A percentile compares a stretch with the other conserved stretches of the same genome.
These are phyloP conservation scores for Paecilomyces variotii DNA, from an alignment of 2,329 filamentous ascomycete genomes.

Conservation along the genomic window DNA sequence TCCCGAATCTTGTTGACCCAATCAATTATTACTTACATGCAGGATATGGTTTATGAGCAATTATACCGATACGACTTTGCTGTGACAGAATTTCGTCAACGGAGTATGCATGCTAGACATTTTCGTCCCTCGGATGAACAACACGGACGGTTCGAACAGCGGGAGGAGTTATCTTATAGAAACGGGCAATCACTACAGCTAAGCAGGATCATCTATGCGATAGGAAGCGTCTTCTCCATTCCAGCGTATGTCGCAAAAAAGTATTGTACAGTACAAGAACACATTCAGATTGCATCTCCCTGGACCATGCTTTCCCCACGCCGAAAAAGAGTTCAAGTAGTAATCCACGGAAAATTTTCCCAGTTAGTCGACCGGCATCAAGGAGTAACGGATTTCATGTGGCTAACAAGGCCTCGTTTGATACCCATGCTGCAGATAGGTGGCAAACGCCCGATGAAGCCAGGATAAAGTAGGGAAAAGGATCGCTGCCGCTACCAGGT, in stretches of 20 bases:
- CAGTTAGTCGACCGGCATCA: background rate
- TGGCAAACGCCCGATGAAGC: constrained; percentile 12
- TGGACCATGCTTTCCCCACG: constrained; percentile 12
- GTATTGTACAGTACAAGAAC: background rate
- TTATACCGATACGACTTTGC: too few relatives aligned
- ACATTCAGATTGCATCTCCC: background rate
- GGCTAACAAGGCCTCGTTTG: background rate
- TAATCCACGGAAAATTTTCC: background rate
- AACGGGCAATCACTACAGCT: background rate
- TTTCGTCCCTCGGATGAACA: too few relatives aligned
- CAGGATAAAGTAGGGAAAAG: constrained; percentile 6
- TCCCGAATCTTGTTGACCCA: too few relatives aligned
- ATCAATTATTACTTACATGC: too few relatives aligned
- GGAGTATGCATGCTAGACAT: too few relatives aligned
- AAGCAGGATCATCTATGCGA: background rate
- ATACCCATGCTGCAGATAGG: constrained; percentile 27
- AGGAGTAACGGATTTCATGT: background rate
- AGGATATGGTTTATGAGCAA: too few relatives aligned
- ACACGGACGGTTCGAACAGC: too few relatives aligned
- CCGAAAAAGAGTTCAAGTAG: constrained; percentile 3
- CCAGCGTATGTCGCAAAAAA: constrained; percentile 2
- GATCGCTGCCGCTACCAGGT: background rate
- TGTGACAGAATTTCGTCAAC: too few relatives aligned
- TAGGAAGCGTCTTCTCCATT: background rate
- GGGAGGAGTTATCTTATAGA: background rate